phyloP scores from a whole-genome alignment of 257 asterid species.

The Thymus quinquecostatus region DNA sequence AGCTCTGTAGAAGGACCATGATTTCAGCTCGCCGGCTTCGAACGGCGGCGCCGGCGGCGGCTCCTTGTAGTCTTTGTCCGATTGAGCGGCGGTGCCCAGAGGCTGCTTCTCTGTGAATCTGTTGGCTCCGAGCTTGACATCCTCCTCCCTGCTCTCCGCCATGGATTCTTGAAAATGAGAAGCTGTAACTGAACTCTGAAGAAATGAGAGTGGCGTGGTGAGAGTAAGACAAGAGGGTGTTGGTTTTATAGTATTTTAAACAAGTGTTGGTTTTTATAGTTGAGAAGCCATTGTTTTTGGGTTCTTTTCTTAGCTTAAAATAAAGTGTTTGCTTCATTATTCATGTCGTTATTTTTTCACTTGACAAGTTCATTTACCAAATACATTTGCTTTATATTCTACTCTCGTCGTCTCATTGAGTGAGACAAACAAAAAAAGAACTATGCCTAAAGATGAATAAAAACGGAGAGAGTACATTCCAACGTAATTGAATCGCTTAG shows the following conservation, averaged over 20 bases:
- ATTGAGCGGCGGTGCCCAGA: slow-evolving; percentile 59
- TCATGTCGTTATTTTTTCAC: too few species aligned
- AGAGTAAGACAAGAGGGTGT: neutral
- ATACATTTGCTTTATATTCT: neutral
- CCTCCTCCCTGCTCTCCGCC: slow-evolving; percentile 72
- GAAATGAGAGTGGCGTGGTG: too few species aligned
- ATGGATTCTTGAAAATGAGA: slow-evolving; percentile 14
- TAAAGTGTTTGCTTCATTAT: neutral
- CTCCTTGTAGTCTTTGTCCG: slow-evolving; percentile 66
- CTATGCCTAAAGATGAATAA: too few species aligned
- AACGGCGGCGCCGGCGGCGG: slow-evolving; percentile 68
- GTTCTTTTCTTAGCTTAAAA: slow-evolving; percentile 28
- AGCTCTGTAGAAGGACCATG: slow-evolving; percentile 76
- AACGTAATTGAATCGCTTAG: too few species aligned
- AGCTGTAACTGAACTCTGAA: neutral
- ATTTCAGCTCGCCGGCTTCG: slow-evolving; percentile 57
- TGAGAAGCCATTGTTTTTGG: slow-evolving; percentile 28
- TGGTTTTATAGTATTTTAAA: too few species aligned
- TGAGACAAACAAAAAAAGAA: too few species aligned
- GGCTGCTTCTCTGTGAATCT: slow-evolving; percentile 56
- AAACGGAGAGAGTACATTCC: too few species aligned
- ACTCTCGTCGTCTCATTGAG: too few species aligned
- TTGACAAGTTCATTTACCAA: neutral
- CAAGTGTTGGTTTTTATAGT: slow-evolving; percentile 43
- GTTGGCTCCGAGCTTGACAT: slow-evolving; percentile 61